Base-by-base conservation (phyloP, 78 protist genomes). In the Dictyostelium brefeldianum region DNA sequence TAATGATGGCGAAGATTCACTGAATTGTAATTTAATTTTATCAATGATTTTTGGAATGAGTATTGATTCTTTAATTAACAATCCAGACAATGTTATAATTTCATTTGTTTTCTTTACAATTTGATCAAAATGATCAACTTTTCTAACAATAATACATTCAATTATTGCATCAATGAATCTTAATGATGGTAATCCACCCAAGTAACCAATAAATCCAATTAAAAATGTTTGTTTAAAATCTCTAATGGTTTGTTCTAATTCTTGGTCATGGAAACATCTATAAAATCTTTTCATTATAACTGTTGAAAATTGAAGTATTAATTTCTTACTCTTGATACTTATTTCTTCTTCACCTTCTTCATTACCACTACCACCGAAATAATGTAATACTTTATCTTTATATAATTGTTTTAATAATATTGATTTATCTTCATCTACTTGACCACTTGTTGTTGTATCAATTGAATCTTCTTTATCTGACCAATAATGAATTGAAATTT, bases 151-250 rank as follows among this genome's bases (percentile, higher is more conserved):
- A 7, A 83, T 14, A 3, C 70, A 51, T 56, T 83, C 57, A 2
- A 73, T 27, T 1, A 83, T 83, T 2, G 90, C 90, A 69, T 83
- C 90, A 4, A 83, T 54, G 71, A 29, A 83, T 15, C 54, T 48
- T 10, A 47, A 48, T 27, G 51, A 14, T 17, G 70, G 5, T 2
- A n/a, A 25, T 29, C 11, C 25, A 51, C 80, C 80, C 3, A 83
- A 71, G 31, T 69, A 69, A 46, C 11, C 17, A 46, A 81, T 47
- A 17, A 83, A 12, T 20, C 62, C 25, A 18, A 51, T 25, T 1
- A 83, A 12, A 14, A 83, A 36, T 3, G 41, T 36, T 10, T 71
- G 8, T 27, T 83, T 83, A 25, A 54, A 70, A 25, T 83, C 90
- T 53, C 90, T 50, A 20, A 57, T 29, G 0, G 31, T 36, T 43